Percentiles rank a stretch among this genome's conserved stretches.
Conservation (phyloP, 768 basidiomycete genomes). For the Amanita polypyramis region DNA sequence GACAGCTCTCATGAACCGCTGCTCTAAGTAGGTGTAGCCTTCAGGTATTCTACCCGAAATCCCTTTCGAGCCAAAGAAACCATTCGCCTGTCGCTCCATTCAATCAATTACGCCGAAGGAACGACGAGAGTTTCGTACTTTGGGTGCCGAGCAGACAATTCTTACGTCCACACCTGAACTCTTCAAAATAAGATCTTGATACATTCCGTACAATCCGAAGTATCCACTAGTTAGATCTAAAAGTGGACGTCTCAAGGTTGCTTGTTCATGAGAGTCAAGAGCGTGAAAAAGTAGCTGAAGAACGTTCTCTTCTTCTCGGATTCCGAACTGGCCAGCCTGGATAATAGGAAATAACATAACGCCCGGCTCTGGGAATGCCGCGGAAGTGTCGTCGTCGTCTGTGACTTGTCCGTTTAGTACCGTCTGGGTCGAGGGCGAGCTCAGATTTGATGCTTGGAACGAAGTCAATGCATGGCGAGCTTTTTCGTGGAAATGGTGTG, state of each 20-base stretch:
- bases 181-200: conserved; percentile 62
- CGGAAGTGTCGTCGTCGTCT: conserved; percentile 39
- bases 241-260: conserved; percentile 23
- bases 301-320: conserved; percentile 75
- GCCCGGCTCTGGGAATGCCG: not conserved
- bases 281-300: conserved; percentile 49
- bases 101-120: not conserved
- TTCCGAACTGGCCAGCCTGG: conserved; percentile 80
- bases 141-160: conserved; percentile 80
- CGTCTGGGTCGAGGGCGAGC: conserved; percentile 1
- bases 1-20: conserved; percentile 68
- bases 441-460: conserved; percentile 43
- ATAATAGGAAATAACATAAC: conserved; percentile 56
- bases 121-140: conserved; percentile 35
- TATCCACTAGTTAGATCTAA: conserved; percentile 92
- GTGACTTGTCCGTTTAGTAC: conserved; percentile 4
- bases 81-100: conserved; percentile 72
- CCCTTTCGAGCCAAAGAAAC: conserved; percentile 85
- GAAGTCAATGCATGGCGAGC: conserved; percentile 43
- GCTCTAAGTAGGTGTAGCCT: conserved; percentile 84
- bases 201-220: conserved; percentile 76
- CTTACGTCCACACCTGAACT: conserved; percentile 46
- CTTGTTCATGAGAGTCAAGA: conserved; percentile 16
- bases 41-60: conserved; percentile 92
- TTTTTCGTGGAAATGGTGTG: conserved; percentile 56